Percentiles rank a stretch among this genome's conserved stretches.
Conservation (phyloP, 1,139 yeast species). For the Geotrichum citri-aurantii region DNA sequence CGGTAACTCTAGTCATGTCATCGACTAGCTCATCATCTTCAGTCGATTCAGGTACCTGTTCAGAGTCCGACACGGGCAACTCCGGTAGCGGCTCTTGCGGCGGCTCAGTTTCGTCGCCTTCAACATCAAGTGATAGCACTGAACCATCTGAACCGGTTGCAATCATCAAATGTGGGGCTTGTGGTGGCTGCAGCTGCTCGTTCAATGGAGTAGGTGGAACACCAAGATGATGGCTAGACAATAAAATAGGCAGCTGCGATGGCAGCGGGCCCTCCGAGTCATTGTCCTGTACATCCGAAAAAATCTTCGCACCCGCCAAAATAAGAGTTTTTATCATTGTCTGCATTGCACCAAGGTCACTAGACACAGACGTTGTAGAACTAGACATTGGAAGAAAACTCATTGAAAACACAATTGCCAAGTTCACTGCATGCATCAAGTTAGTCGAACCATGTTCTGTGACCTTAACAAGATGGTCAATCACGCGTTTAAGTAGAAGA, state of each 20-base stretch:
- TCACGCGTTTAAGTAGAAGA: conserved; percentile 58
- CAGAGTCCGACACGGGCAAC: not conserved
- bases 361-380: conserved; percentile 25
- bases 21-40: not conserved
- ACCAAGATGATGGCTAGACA: conserved; percentile 10
- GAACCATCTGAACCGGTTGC: conserved; percentile 1
- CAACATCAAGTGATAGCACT: not conserved
- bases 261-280: conserved; percentile 11
- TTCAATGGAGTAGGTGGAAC: not conserved
- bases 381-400: conserved; percentile 41
- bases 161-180: not conserved
- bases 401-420: conserved; percentile 72
- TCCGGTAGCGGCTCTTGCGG: not conserved
- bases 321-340: conserved; percentile 36
- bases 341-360: conserved; percentile 37
- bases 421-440: conserved; percentile 72
- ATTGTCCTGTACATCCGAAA: conserved; percentile 20
- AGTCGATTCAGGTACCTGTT: not conserved
- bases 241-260: conserved; percentile 6
- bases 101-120: not conserved
- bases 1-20: not conserved
- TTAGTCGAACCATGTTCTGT: conserved; percentile 53
- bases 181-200: conserved; percentile 1
- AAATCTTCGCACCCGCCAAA: conserved; percentile 28
- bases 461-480: conserved; percentile 60